phyloP scores from a whole-genome alignment of 2,329 filamentous ascomycete genomes.

The Monilinia laxa region DNA sequence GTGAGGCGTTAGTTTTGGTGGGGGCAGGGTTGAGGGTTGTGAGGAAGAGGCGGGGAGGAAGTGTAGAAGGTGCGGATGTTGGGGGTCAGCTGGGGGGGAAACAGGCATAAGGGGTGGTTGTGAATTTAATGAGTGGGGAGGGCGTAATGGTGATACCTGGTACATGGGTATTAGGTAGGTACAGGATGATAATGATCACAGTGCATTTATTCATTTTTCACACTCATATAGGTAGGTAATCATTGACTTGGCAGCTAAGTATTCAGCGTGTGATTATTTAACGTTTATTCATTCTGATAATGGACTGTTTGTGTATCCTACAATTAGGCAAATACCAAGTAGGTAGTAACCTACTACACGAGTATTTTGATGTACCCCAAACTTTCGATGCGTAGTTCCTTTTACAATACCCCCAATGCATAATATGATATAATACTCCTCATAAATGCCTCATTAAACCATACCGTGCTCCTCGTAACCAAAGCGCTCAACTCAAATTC shows the following conservation, averaged over 20 bases:
- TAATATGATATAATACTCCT: not conserved
- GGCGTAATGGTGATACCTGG: not conserved
- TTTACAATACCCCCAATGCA: constrained; percentile 3
- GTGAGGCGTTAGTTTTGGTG: constrained; percentile 54
- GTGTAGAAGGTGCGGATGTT: not conserved
- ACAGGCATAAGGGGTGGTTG: not conserved
- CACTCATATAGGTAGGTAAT: too few relatives aligned
- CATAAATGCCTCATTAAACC: not conserved
- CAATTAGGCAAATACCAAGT: not conserved
- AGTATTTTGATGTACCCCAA: not conserved
- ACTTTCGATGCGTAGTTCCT: not conserved
- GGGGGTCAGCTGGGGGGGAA: not conserved
- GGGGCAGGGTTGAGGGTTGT: constrained; percentile 58
- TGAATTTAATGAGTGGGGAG: too few relatives aligned
- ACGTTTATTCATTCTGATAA: too few relatives aligned
- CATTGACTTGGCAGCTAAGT: too few relatives aligned
- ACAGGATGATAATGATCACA: too few relatives aligned
- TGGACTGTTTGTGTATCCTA: constrained; percentile 8
- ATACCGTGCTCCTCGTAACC: not conserved
- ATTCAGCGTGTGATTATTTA: too few relatives aligned
- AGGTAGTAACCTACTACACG: not conserved
- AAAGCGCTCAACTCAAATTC: not conserved
- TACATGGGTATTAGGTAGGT: too few relatives aligned
- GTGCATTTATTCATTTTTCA: too few relatives aligned
- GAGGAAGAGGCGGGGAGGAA: constrained; percentile 48